phyloP scores from a whole-genome alignment of 495 filamentous ascomycete species.

The Cetradonia linearis region DNA sequence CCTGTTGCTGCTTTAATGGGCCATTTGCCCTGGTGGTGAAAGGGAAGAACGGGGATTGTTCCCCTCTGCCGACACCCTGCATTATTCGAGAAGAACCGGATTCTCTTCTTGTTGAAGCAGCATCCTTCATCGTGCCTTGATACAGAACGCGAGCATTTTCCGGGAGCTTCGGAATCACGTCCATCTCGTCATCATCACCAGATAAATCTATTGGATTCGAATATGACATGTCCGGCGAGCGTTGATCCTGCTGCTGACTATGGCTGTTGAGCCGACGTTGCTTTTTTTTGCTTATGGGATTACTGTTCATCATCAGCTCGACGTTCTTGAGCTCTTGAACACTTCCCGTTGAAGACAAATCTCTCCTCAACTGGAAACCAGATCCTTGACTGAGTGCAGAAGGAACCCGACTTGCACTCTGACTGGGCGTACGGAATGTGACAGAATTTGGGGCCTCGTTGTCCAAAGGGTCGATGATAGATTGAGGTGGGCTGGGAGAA shows the following conservation, averaged over 20 bases:
- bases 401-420: conserved; percentile 3
- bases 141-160: background rate
- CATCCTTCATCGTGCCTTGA: background rate
- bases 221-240: background rate
- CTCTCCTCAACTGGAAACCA: conserved; percentile 5
- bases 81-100: background rate
- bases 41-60: conserved; percentile 12
- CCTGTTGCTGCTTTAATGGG: conserved; percentile 1
- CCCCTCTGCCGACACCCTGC: background rate
- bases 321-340: conserved; percentile 15
- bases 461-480: conserved; percentile 14
- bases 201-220: conserved; percentile 12
- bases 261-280: conserved; percentile 5
- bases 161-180: background rate
- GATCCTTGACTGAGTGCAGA: conserved; percentile 10
- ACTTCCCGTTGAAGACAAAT: background rate
- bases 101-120: background rate
- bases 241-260: background rate
- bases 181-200: conserved; percentile 11
- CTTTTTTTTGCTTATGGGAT: conserved; percentile 10
- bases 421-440: background rate
- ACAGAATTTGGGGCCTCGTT: conserved; percentile 3
- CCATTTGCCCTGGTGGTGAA: background rate
- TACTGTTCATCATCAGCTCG: conserved; percentile 19
- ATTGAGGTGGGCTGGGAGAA: conserved; percentile 8